These are phyloP conservation scores for Solanum commersonii DNA, from an alignment of 257 asterid species.

Conservation along the genomic window DNA sequence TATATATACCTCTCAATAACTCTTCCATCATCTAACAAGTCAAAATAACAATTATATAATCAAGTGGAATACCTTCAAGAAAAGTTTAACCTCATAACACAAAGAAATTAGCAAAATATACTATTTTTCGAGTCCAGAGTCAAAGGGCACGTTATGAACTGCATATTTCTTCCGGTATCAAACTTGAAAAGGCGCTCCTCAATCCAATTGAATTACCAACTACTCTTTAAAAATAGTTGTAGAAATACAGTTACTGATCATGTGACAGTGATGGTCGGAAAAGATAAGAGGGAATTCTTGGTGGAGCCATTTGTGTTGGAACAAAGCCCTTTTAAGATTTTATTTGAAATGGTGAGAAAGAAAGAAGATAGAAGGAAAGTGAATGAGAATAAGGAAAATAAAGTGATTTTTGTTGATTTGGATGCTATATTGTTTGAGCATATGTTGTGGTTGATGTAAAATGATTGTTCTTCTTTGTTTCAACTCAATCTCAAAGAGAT, in stretches of 20 bases:
- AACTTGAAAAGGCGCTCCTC: neutral
- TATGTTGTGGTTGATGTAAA: slow-evolving; percentile 32
- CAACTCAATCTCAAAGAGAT: slow-evolving; percentile 30
- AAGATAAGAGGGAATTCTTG: neutral
- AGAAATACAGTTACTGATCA: neutral
- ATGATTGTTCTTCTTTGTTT: slow-evolving; percentile 30
- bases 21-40: neutral
- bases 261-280: neutral
- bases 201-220: neutral
- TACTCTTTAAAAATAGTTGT: neutral
- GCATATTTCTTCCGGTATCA: neutral
- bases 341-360: slow-evolving; percentile 3
- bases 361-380: neutral
- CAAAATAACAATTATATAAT: neutral
- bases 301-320: neutral
- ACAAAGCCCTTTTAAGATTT: neutral
- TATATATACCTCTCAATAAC: neutral
- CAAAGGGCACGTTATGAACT: neutral
- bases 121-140: neutral
- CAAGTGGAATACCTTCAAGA: neutral
- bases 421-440: slow-evolving; percentile 40
- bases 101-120: neutral
- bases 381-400: neutral
- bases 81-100: neutral
- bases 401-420: slow-evolving; percentile 22